Base-by-base conservation (phyloP, 2,329 filamentous ascomycete species). In the Purpureocillium takamizusanense region DNA sequence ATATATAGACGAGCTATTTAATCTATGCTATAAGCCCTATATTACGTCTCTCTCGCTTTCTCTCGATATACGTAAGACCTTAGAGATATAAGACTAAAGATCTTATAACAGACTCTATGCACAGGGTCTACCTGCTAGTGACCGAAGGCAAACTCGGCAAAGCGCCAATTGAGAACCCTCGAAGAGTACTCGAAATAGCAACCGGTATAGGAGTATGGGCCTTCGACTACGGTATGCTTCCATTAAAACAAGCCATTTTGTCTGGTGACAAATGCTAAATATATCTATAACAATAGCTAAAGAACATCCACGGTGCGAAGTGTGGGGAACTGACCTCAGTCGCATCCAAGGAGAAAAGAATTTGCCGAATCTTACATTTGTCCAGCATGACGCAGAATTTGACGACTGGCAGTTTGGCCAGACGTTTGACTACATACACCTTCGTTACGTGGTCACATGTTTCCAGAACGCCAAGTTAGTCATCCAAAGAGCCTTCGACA, bases 361-460 rank as follows among this genome's bases (percentile, higher is more conserved):
- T 1, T 29, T 38, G 7, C 66, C 70, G 15, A 78, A 77, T 46
- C 61, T 73, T 35, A 61, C 59, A 15, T 78, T 78, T 51, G 56
- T 75, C 36, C 60, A 77, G 25, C 72, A 77, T 45, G 74, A 78
- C 44, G 56, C 67, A 23, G 70, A 41, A n/a, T 14, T 74, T 45
- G 64, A 72, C 40, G 59, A 66, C 1, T 78, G 74, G 74, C 54
- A 67, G 4, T 55, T 44, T 15, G 65, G 64, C 41, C 46, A 60
- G 2, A 56, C 68, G 35, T 77, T 76, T 51, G 72, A 77, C 54
- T 72, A 67, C 47, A 67, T 78, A 39, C 70, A 76, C 51, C 56
- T 61, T 27, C 65, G 73, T 16, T 62, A 69, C 35, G 64, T 78
- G 54, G 61, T 63, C 2, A 64, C 63, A 13, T 68, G 66, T 40